Evolutionary conservation across 352 stramenopile species (phyloP), one percentile per base, ranked within the genome.

Genomic region (Aphanomyces cochlioides): DNA sequence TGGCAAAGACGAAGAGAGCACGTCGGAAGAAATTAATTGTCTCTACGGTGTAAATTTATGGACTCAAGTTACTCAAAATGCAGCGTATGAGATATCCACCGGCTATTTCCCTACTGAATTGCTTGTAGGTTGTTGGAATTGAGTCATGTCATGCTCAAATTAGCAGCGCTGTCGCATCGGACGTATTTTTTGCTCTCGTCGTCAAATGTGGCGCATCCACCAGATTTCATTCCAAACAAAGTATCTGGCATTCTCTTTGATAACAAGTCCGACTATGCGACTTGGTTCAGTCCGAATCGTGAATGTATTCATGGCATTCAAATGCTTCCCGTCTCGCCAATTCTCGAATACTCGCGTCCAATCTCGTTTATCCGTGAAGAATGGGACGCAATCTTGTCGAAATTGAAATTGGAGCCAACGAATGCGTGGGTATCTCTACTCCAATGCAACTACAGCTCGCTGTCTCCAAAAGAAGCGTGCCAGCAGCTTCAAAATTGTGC

Each of bases 301-400:
- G 78, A 89, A 38, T 90, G 83, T 72, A 90, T 90, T 56, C 83
- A 90, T 72, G 83, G 83, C 59, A 90, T 90, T 65, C 83, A 90
- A 75, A 90, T 90, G 83, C 73, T 90, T 5, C 83, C 83, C 0
- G 75, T 90, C 36, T 87, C 82, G 40, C 80, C 83, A 6, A 81
- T 88, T 57, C 72, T 81, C 15, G 74, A 79, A 57, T 72, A 77
- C 15, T 77, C 83, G 2, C 80, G 83, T 41, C 64, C 76, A 13
- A 5, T 7, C 19, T 40, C 54, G 21, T 90, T 90, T 56, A 75
- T 90, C 12, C 69, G 73, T 6, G 81, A 90, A 47, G 83, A 90
- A 60, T 90, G 83, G 83, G 66, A 85, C 15, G 74, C 87, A 63
- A 77, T 90, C 58, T 70, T 90, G 1, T 74, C 59, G 57, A 84